These are phyloP conservation scores for Pestalotiopsis sp. DNA, from an alignment of 2,329 filamentous ascomycete species.

Conservation along the genomic window DNA sequence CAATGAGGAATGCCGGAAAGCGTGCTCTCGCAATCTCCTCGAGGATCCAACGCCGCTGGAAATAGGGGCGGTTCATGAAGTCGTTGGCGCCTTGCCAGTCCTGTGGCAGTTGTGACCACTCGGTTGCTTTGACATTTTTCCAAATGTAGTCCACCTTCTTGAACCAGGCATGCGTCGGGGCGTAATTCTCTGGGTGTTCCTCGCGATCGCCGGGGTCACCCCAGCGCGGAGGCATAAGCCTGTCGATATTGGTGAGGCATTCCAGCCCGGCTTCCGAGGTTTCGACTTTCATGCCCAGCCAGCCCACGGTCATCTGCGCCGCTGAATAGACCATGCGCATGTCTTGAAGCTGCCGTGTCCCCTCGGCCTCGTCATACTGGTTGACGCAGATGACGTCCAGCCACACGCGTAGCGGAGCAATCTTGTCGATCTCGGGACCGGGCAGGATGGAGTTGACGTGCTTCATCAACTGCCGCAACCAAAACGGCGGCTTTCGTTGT, in stretches of 20 bases:
- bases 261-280: conserved; percentile 26
- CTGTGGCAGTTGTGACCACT: conserved; percentile 14
- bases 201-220: conserved; percentile 34
- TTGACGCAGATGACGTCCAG: conserved; percentile 14
- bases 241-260: conserved; percentile 28
- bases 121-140: background rate
- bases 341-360: background rate
- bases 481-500: background rate
- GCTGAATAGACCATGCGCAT: conserved; percentile 8
- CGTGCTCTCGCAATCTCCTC: conserved; percentile 35
- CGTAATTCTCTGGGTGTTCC: conserved; percentile 34
- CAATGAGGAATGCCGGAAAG: conserved; percentile 31
- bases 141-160: conserved; percentile 11
- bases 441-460: conserved; percentile 11
- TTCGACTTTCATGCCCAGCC: conserved; percentile 8
- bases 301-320: conserved; percentile 12
- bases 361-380: conserved; percentile 9
- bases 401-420: conserved; percentile 10
- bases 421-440: conserved; percentile 1
- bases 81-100: conserved; percentile 14
- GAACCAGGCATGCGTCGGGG: conserved; percentile 32
- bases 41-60: conserved; percentile 37
- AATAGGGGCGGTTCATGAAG: conserved; percentile 33
- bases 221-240: conserved; percentile 31
- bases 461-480: conserved; percentile 7